Conservation (phyloP, 768 basidiomycete genomes). For the Lactarius sanguifluus region DNA sequence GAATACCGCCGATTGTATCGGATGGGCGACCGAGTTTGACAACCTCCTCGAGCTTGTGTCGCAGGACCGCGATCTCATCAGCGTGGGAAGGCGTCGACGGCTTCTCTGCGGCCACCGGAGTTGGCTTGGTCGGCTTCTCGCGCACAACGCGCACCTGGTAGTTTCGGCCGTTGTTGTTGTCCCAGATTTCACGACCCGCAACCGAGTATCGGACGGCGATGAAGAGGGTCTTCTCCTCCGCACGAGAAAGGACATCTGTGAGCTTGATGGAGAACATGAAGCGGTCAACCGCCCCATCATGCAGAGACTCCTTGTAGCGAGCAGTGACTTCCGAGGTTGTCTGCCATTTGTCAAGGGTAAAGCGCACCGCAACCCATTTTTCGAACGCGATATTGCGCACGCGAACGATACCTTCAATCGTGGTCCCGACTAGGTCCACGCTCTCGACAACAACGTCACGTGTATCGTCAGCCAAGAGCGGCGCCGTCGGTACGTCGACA, state of each 20-base stretch:
- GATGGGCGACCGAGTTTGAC: slow-evolving; percentile 36
- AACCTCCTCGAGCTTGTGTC: slow-evolving; percentile 66
- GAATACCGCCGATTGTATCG: slow-evolving; percentile 39
- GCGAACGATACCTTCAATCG: slow-evolving; percentile 69
- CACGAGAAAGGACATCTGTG: slow-evolving; percentile 69
- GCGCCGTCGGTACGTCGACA: slow-evolving; percentile 60
- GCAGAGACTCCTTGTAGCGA: slow-evolving; percentile 53
- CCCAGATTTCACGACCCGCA: slow-evolving; percentile 83
- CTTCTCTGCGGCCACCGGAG: slow-evolving; percentile 24
- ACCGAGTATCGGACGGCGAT: slow-evolving; percentile 74
- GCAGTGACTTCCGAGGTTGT: slow-evolving; percentile 93
- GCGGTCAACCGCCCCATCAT: slow-evolving; percentile 53
- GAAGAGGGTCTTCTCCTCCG: slow-evolving; percentile 81
- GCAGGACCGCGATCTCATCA: slow-evolving; percentile 58
- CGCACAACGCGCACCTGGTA: slow-evolving; percentile 71
- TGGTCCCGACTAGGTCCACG: slow-evolving; percentile 50
- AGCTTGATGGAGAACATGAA: slow-evolving; percentile 78
- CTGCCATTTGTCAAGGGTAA: slow-evolving; percentile 94
- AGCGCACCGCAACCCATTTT: slow-evolving; percentile 85
- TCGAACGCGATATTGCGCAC: slow-evolving; percentile 86
- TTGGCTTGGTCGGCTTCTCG: slow-evolving; percentile 35
- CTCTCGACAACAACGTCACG: slow-evolving; percentile 56
- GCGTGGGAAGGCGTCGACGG: slow-evolving; percentile 24
- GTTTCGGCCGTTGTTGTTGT: slow-evolving; percentile 80
- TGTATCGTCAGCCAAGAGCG: slow-evolving; percentile 34